Evolutionary conservation across 306 rosid genomes (phyloP), one percentile per base, ranked within the genome.

Genomic region (Pyrus pyrifolia): DNA sequence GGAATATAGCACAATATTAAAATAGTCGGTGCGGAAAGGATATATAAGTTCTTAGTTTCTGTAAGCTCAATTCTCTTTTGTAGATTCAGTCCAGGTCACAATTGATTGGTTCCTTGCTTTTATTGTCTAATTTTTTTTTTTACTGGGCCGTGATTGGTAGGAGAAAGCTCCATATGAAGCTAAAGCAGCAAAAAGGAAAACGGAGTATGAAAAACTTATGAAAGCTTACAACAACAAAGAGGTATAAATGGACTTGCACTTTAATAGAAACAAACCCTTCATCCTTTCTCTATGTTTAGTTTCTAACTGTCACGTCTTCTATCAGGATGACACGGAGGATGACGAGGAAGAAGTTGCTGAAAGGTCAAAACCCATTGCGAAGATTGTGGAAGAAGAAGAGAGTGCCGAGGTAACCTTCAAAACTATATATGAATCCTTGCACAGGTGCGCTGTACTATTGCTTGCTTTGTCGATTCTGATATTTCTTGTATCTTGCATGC

Each of bases 111-210:
- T 14, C 29, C 11, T 6, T 62, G 22, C 30, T 21, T 45, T 14
- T 74, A 11, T 6, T 11, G 42, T 29, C 61, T 44, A 6, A 62
- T 74, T 21, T 21, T 12, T 30, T 17, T 19, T 31, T 38, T 29
- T 25, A 11, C 53, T 3, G 31, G 55, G 68, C 11, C 4, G 49
- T 25, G 11, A 42, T 27, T 61, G 42, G 27, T 62, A 74, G 78
- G 78, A 74, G 61, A 74, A 74, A 74, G 78, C 78, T 45, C 78
- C 78, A 29, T 74, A 74, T 62, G 78, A 74, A 74, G 61, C 78
- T 11, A 74, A 74, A 45, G 78, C 78, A 45, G 78, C 70, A 11
- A 74, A 74, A 45, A 74, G 78, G 78, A 74, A 74, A 62, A 25
- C 70, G 7, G 78, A 74, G 30, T 62, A 74, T 21, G 78, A 74